Evolutionary conservation across 768 basidiomycete genomes (phyloP).

Genomic region (Termitomyces sp.): DNA sequence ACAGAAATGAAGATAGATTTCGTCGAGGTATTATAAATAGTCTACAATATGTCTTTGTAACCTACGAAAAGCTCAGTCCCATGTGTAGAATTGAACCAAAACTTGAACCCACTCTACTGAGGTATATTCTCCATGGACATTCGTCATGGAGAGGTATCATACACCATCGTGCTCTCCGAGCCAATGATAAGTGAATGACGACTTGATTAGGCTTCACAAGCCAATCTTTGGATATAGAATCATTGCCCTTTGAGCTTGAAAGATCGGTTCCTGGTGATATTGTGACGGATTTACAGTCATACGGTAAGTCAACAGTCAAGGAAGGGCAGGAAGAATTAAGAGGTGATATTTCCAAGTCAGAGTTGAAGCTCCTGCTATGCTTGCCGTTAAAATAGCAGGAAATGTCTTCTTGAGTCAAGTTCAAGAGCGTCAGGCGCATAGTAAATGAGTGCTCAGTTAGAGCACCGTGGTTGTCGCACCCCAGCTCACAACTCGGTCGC

Average conservation of each 20-base stretch:
- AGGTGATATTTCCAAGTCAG: neutral
- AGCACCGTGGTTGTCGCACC: too few species aligned
- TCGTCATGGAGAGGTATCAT: constrained; percentile 34
- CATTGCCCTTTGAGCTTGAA: neutral
- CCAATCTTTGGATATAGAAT: constrained; percentile 12
- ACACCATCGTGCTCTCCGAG: constrained; percentile 41
- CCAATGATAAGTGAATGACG: constrained; percentile 26
- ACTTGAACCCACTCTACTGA: constrained; percentile 40
- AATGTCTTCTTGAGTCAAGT: constrained; percentile 9
- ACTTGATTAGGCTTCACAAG: constrained; percentile 21
- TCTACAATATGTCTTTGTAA: constrained; percentile 38
- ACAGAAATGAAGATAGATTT: constrained; percentile 50
- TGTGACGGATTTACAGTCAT: neutral
- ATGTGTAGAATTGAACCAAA: neutral
- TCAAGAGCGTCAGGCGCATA: constrained; percentile 11
- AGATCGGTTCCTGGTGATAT: neutral
- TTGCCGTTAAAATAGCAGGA: constrained; percentile 1
- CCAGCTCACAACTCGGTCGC: neutral
- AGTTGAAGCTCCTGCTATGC: neutral
- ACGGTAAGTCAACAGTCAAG: neutral
- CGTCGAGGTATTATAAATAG: constrained; percentile 61
- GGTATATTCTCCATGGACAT: constrained; percentile 59
- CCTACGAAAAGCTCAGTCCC: constrained; percentile 26
- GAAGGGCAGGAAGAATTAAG: neutral
- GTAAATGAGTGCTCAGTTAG: neutral